Percentiles rank a stretch among this genome's conserved stretches.
These are phyloP conservation scores for Rosa lucieae DNA, from an alignment of 306 rosid genomes.

Conservation along the genomic window DNA sequence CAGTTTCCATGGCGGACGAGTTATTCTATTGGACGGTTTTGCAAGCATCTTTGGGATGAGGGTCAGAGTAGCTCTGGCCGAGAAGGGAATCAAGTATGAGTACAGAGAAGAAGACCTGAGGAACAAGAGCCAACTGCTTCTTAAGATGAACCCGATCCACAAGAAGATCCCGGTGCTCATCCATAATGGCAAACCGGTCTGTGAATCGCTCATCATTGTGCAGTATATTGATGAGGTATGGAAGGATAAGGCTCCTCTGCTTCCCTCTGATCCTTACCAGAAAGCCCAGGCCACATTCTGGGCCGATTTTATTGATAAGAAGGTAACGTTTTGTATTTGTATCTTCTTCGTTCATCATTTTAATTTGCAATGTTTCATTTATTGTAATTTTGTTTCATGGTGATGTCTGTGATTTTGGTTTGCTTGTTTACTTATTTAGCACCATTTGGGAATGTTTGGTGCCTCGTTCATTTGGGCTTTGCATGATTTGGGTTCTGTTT, in stretches of 20 bases:
- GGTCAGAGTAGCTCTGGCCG: conserved; percentile 34
- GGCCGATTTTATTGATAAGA: conserved; percentile 44
- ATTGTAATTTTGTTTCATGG: background rate
- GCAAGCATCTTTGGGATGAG: conserved; percentile 39
- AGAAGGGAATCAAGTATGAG: conserved; percentile 42
- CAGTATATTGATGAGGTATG: conserved; percentile 47
- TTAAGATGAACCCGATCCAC: conserved; percentile 57
- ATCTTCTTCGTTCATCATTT: background rate
- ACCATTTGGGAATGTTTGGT: background rate
- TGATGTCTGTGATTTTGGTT: background rate
- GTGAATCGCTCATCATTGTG: conserved; percentile 43
- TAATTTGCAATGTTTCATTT: background rate
- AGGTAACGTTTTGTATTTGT: conserved; percentile 26
- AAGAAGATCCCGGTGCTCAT: conserved; percentile 56
- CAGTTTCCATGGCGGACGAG: conserved; percentile 25
- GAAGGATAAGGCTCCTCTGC: conserved; percentile 29
- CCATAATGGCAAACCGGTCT: conserved; percentile 52
- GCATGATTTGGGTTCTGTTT: background rate
- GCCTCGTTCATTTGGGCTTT: background rate
- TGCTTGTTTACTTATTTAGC: background rate
- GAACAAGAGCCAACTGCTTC: conserved; percentile 45
- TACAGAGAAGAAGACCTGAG: conserved; percentile 30
- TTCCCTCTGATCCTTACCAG: conserved; percentile 43
- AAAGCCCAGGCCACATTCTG: conserved; percentile 49
- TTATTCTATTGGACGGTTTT: conserved; percentile 26